Percentiles rank a stretch among this genome's conserved stretches.
Conservation (phyloP, 345 rosid genomes). For the Heritiera fomes region DNA sequence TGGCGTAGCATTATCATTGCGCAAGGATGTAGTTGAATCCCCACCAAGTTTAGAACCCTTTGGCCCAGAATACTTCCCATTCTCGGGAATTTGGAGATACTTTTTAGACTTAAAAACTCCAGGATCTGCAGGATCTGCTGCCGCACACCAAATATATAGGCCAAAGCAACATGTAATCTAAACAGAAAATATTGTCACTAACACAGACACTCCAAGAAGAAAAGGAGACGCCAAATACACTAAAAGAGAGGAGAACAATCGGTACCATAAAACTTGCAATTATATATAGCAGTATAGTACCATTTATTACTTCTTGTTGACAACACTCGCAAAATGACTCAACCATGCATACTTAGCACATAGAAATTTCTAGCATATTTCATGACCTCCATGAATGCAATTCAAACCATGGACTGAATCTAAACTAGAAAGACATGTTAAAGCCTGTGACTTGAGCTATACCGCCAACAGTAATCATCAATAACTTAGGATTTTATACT, state of each 20-base stretch:
- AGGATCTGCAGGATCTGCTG: constrained; percentile 86
- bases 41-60: constrained; percentile 65
- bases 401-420: background rate
- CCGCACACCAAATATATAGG: constrained; percentile 83
- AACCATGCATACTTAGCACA: background rate
- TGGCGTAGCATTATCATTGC: constrained; percentile 45
- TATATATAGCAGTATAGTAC: background rate
- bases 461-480: background rate
- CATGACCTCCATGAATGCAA: background rate
- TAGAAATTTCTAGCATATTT: background rate
- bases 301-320: background rate
- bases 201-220: background rate
- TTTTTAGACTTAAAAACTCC: constrained; percentile 80
- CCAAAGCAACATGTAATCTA: constrained; percentile 73
- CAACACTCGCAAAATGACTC: constrained; percentile 10
- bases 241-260: background rate
- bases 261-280: background rate
- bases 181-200: constrained; percentile 28
- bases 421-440: background rate
- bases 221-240: background rate
- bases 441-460: background rate
- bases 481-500: background rate
- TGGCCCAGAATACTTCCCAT: constrained; percentile 42
- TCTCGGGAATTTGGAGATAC: constrained; percentile 62
- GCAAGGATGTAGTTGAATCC: constrained; percentile 55